These are phyloP conservation scores for Camelina neglecta DNA, from an alignment of 345 rosid genomes.

Conservation along the genomic window DNA sequence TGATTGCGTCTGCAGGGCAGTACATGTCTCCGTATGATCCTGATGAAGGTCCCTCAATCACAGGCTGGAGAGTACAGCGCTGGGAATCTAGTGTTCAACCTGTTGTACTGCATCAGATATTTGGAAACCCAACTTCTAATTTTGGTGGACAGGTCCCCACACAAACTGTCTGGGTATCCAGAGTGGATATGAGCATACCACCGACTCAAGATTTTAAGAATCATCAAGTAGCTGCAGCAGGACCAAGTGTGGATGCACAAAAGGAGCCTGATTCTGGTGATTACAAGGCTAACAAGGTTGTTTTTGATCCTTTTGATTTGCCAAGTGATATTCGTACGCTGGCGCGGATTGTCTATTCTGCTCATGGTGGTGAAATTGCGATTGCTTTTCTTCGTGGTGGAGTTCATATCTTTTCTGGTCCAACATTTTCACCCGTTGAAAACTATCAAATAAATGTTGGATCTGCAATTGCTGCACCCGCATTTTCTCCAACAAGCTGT, in stretches of 20 bases:
- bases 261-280: conserved; percentile 58
- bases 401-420: conserved; percentile 97
- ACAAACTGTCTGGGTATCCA: conserved; percentile 96
- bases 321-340: conserved; percentile 97
- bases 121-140: conserved; percentile 92
- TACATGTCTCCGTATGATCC: conserved; percentile 99
- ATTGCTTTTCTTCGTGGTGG: conserved; percentile 96
- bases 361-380: conserved; percentile 99
- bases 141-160: conserved; percentile 95
- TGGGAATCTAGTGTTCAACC: conserved; percentile 99
- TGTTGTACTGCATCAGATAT: conserved; percentile 96
- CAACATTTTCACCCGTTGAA: conserved; percentile 85
- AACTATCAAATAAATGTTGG: conserved; percentile 96
- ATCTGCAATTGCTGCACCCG: conserved; percentile 97
- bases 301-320: conserved; percentile 96
- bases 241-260: conserved; percentile 56
- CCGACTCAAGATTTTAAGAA: conserved; percentile 80
- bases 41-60: conserved; percentile 99
- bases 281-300: conserved; percentile 71
- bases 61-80: conserved; percentile 99
- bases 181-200: conserved; percentile 94
- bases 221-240: conserved; percentile 61
- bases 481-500: conserved; percentile 98
- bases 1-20: conserved; percentile 66
- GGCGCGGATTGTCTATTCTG: conserved; percentile 94